These are phyloP conservation scores for Vaucheria bursata DNA, from an alignment of 352 stramenopile species.

Conservation along the genomic window DNA sequence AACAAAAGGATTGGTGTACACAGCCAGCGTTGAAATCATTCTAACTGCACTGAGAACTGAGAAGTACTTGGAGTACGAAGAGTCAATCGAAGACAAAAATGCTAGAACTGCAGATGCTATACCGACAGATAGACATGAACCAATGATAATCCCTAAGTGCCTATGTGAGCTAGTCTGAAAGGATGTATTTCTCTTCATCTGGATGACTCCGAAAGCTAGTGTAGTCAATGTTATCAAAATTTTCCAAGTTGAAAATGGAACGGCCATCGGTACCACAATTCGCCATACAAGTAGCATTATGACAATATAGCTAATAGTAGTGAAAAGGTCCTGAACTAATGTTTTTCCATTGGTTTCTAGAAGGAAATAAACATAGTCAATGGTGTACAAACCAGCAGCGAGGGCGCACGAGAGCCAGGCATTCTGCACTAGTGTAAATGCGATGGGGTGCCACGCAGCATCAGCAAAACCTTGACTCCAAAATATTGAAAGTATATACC, in stretches of 20 bases:
- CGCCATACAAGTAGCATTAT: no score
- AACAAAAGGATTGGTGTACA: neutral
- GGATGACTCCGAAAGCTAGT: no score
- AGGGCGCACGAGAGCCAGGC: constrained; percentile 36
- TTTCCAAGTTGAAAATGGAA: no score
- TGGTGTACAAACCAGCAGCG: constrained; percentile 26
- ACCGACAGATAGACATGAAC: neutral
- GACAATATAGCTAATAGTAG: no score
- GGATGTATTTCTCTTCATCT: no score
- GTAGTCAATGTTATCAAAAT: no score
- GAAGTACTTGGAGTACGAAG: constrained; percentile 2
- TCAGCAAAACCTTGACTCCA: constrained; percentile 20
- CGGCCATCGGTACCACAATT: no score
- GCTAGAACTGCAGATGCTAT: neutral
- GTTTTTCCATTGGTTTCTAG: constrained; percentile 13
- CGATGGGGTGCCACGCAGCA: constrained; percentile 14
- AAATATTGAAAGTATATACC: constrained; percentile 19
- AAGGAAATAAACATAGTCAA: constrained; percentile 30
- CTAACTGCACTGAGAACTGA: constrained; percentile 5
- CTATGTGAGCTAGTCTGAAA: neutral
- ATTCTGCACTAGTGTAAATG: constrained; percentile 19
- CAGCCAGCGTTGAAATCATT: neutral
- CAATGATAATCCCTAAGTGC: neutral
- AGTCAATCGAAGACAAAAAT: neutral
- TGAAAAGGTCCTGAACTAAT: constrained; percentile 14